Conservation (phyloP, 2,329 filamentous ascomycete genomes). For the Aspergillus sergii region DNA sequence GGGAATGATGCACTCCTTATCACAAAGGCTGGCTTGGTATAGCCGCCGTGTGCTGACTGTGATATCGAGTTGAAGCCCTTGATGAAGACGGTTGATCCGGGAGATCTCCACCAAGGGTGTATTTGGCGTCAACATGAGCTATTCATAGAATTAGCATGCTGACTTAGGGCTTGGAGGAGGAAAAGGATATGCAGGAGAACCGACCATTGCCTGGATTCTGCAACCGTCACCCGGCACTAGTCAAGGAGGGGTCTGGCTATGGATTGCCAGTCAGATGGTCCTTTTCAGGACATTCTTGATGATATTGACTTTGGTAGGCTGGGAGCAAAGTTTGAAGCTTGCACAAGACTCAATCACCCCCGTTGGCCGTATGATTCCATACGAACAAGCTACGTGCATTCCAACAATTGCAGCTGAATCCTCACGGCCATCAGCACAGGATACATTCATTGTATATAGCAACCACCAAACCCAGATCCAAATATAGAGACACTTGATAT, state of each 20-base stretch:
- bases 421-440: background rate
- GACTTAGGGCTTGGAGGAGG: background rate
- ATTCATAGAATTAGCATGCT: conserved; percentile 2
- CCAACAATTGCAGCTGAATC: background rate
- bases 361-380: background rate
- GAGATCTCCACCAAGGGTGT: background rate
- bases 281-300: background rate
- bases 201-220: background rate
- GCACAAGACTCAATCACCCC: background rate
- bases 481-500: background rate
- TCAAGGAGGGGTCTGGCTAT: background rate
- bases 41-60: background rate
- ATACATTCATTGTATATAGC: background rate
- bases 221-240: background rate
- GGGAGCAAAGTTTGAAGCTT: background rate
- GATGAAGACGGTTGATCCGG: background rate
- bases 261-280: background rate
- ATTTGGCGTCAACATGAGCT: background rate
- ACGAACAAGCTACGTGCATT: background rate
- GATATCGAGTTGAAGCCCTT: background rate
- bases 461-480: background rate
- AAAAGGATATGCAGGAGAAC: background rate
- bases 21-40: background rate
- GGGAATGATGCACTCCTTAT: background rate
- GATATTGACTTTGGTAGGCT: background rate